Evolutionary conservation across 257 asterid species (phyloP), one percentile per base, ranked within the genome.

Genomic region (Parsonsia alboflavescens): DNA sequence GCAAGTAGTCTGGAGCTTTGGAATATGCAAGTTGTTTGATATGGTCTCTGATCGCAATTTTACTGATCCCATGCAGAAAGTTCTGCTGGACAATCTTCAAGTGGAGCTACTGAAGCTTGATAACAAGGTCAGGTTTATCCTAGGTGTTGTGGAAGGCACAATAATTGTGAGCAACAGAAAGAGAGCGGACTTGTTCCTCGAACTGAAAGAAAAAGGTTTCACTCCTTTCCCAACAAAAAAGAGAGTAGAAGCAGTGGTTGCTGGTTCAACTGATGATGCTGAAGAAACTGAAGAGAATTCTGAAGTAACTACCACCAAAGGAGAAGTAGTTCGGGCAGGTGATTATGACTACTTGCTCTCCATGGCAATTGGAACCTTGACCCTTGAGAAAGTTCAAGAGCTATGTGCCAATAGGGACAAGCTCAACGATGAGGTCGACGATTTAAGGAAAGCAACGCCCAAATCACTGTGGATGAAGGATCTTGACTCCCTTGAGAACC

Each of bases 291-390:
- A 86, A 70, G 96, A 85, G 81, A 85, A 48, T 80, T 42, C 70
- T 33, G 91, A 81, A 28, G 82, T 67, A 41, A 75, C 76, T 39
- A 75, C 81, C 7, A 81, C 74, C 57, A 81, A 65, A 65, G 97
- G 84, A 73, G 92, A 82, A 73, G 70, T 83, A 75, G 70, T 65
- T 65, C 80, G 82, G 63, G 88, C 93, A 5, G 75, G 92, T 79
- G 99, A 95, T 81, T 92, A 92, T 85, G 99, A 95, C 75, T 95
- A 95, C 81, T 81, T 95, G 88, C 82, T 95, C 28, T 83, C 91
- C 41, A 71, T 95, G 90, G 86, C 98, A 10, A 95, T 95, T 79
- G 96, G 94, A 44, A 82, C 93, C 73, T 86, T 95, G 81, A 95
- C 98, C 52, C 77, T 78, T 13, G 99, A 95, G 81, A 92, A 85